Evolutionary conservation across 768 basidiomycete species (phyloP).

Genomic region (Xerocomus brunneocitrinus): DNA sequence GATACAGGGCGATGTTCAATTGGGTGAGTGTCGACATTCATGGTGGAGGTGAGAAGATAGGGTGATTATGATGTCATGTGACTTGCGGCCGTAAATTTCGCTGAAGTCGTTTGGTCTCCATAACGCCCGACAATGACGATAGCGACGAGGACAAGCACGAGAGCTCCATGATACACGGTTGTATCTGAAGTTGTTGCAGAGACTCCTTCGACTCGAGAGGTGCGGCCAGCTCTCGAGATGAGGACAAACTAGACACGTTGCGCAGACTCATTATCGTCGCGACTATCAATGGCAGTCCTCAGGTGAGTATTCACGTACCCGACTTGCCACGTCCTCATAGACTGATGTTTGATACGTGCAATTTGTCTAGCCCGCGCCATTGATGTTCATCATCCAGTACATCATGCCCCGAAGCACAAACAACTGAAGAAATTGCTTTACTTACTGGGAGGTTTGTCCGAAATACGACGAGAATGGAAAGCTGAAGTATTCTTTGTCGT

Average conservation of each 20-base stretch:
- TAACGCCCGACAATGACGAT: conserved; percentile 11
- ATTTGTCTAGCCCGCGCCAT: conserved; percentile 63
- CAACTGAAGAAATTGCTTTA: conserved; percentile 94
- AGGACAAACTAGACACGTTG: conserved; percentile 94
- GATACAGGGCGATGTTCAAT: too few relatives aligned
- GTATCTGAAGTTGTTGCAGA: conserved; percentile 71
- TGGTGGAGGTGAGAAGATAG: too few relatives aligned
- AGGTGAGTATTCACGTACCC: conserved; percentile 47
- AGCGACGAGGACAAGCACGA: conserved; percentile 10
- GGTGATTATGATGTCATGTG: too few relatives aligned
- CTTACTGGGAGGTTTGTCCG: conserved; percentile 97
- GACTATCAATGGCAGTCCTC: conserved; percentile 91
- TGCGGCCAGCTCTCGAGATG: conserved; percentile 82
- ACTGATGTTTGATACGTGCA: not conserved
- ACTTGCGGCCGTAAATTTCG: too few relatives aligned
- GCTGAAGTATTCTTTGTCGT: conserved; percentile 98
- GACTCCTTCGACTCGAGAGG: conserved; percentile 72
- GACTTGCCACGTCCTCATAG: not conserved
- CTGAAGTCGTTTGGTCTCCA: not conserved
- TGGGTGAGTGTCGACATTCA: too few relatives aligned
- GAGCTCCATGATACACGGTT: conserved; percentile 72
- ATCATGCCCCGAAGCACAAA: conserved; percentile 93
- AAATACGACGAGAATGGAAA: conserved; percentile 97
- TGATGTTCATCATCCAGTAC: conserved; percentile 99
- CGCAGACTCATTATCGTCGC: conserved; percentile 81